These are phyloP conservation scores for Candida sonorensis DNA, from an alignment of 805 yeast species.

Conservation along the genomic window DNA sequence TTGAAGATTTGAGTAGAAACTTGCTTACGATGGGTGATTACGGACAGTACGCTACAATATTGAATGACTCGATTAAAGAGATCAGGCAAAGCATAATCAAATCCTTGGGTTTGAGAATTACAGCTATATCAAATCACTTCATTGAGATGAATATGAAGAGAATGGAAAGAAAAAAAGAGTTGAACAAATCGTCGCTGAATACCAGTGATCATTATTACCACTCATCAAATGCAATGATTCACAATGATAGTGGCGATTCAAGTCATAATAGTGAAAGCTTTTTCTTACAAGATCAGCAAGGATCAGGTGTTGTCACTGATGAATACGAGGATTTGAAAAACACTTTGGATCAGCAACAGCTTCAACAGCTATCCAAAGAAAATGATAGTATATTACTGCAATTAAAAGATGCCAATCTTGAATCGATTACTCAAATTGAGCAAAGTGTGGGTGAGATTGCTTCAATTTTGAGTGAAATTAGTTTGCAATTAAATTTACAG, in stretches of 20 bases:
- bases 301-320: too few species aligned
- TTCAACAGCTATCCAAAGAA: conserved; percentile 52
- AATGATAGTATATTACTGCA: conserved; percentile 47
- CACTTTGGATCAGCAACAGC: conserved; percentile 38
- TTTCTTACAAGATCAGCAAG: too few species aligned
- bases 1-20: conserved; percentile 34
- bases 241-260: too few species aligned
- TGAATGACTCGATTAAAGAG: conserved; percentile 31
- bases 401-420: conserved; percentile 51
- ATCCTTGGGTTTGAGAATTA: conserved; percentile 39
- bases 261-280: too few species aligned
- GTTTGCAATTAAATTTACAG: conserved; percentile 67
- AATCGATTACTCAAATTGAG: conserved; percentile 54
- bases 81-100: conserved; percentile 45
- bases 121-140: conserved; percentile 36
- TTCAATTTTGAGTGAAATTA: conserved; percentile 65
- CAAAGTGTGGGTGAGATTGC: conserved; percentile 66
- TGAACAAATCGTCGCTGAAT: conserved; percentile 25
- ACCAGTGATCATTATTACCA: conserved; percentile 14
- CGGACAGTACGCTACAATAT: conserved; percentile 28
- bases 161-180: conserved; percentile 33
- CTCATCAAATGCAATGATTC: too few species aligned
- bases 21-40: conserved; percentile 30
- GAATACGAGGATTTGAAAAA: conserved; percentile 29
- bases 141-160: conserved; percentile 45